Percentiles rank a stretch among this genome's conserved stretches.
These are phyloP conservation scores for Ceratobasidium sp. DNA, from an alignment of 1,284 basidiomycete genomes.

Conservation along the genomic window DNA sequence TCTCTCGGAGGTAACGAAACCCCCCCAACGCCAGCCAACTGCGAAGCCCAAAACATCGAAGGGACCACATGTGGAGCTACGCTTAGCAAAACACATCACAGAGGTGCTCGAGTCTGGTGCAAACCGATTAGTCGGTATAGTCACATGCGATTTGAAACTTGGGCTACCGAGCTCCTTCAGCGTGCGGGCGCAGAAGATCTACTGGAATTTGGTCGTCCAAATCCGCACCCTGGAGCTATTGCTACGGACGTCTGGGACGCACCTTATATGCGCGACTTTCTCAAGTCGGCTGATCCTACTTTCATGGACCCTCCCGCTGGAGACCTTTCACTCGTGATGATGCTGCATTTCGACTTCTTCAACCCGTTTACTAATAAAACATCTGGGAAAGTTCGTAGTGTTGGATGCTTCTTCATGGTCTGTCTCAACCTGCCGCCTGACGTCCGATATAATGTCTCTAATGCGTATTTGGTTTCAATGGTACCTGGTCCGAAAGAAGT, in stretches of 20 bases:
- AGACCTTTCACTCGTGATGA: background rate
- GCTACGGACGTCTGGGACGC: background rate
- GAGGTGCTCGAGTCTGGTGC: background rate
- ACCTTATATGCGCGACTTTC: slow-evolving; percentile 8
- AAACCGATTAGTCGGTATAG: background rate
- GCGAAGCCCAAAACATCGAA: background rate
- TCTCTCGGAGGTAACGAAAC: background rate
- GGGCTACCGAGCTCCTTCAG: background rate
- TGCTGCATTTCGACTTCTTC: slow-evolving; percentile 43
- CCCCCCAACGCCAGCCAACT: background rate
- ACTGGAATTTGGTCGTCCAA: background rate
- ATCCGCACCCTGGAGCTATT: background rate
- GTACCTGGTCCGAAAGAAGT: too few species aligned
- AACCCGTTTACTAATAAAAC: slow-evolving; percentile 27
- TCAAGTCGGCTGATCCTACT: background rate
- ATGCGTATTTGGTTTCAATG: slow-evolving; percentile 42
- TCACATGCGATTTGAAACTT: background rate
- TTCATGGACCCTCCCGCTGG: background rate
- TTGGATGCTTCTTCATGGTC: slow-evolving; percentile 41
- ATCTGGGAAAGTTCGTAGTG: slow-evolving; percentile 28
- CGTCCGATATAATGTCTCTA: slow-evolving; percentile 48
- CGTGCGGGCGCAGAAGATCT: background rate
- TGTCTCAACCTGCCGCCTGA: slow-evolving; percentile 47
- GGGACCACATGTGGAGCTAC: background rate
- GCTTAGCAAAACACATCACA: background rate